Evolutionary conservation across 202 grass and related monocot species (phyloP).

Genomic region (Saccharum hybrid): DNA sequence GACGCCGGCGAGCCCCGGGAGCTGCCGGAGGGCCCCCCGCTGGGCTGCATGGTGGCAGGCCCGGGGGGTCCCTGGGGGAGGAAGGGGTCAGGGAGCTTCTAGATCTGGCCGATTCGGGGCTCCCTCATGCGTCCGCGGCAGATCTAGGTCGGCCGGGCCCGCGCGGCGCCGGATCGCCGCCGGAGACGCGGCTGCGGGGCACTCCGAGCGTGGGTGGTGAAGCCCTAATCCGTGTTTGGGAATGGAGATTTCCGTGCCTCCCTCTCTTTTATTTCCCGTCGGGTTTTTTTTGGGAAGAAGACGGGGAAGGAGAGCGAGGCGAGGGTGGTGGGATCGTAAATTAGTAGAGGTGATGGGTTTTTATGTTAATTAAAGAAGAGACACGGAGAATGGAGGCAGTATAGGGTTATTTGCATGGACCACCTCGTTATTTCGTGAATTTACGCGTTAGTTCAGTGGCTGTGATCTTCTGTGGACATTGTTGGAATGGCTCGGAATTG

Average conservation of each 20-base stretch:
- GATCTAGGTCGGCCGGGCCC: conserved; percentile 38
- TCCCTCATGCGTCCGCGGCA: conserved; percentile 39
- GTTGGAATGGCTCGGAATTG: background rate
- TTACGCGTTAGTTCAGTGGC: background rate
- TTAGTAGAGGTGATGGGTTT: background rate
- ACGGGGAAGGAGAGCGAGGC: background rate
- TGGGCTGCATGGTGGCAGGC: conserved; percentile 46
- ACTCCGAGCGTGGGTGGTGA: background rate
- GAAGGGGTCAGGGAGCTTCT: background rate
- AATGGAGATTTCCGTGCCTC: conserved; percentile 20
- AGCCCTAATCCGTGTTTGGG: conserved; percentile 47
- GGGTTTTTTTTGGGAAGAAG: background rate
- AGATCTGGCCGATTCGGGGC: conserved; percentile 53
- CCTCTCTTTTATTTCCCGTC: background rate
- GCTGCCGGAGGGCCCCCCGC: conserved; percentile 49
- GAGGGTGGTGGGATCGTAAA: conserved; percentile 7
- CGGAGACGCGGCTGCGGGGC: conserved; percentile 3
- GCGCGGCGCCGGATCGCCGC: conserved; percentile 34
- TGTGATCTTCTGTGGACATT: background rate
- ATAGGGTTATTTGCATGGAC: background rate
- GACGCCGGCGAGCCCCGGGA: conserved; percentile 58
- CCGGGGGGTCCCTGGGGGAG: background rate
- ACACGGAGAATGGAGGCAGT: background rate
- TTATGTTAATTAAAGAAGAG: background rate
- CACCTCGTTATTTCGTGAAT: rapidly evolving